phyloP scores from a whole-genome alignment of 768 basidiomycete species.

The Lactarius psammicola region DNA sequence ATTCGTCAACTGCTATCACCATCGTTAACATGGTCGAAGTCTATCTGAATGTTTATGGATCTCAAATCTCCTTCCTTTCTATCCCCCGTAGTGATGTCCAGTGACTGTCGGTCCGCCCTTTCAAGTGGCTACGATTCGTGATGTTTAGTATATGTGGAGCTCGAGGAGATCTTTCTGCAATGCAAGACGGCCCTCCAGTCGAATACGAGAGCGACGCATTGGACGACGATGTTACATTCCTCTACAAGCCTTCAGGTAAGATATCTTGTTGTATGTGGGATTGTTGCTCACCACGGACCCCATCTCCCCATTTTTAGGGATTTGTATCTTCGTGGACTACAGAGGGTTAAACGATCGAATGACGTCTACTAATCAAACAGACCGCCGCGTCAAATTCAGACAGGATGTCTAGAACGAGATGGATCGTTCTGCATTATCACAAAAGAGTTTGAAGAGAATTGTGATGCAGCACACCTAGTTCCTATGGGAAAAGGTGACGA shows the following conservation, averaged over 20 bases:
- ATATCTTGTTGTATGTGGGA: neutral
- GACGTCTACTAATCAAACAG: neutral
- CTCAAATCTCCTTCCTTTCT: too few species aligned
- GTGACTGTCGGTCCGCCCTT: neutral
- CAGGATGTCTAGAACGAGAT: neutral
- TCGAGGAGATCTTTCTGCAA: neutral
- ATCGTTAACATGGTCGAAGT: too few species aligned
- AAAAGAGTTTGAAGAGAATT: rapidly evolving
- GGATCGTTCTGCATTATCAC: neutral
- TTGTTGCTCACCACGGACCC: neutral
- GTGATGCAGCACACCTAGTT: neutral
- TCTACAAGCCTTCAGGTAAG: neutral
- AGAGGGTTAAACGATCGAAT: neutral
- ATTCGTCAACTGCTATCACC: too few species aligned
- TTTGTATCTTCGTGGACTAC: neutral
- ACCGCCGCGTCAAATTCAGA: neutral
- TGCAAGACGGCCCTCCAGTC: neutral
- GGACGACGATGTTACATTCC: too few species aligned
- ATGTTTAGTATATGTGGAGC: constrained; percentile 10
- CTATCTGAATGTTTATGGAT: too few species aligned
- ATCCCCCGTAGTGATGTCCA: neutral
- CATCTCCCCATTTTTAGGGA: neutral
- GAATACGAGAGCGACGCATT: neutral
- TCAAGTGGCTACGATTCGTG: constrained; percentile 1
- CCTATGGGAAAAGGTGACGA: neutral